Evolutionary conservation across 1,139 yeast genomes (phyloP).

Genomic region (Yamadazyma songkhlaensis): DNA sequence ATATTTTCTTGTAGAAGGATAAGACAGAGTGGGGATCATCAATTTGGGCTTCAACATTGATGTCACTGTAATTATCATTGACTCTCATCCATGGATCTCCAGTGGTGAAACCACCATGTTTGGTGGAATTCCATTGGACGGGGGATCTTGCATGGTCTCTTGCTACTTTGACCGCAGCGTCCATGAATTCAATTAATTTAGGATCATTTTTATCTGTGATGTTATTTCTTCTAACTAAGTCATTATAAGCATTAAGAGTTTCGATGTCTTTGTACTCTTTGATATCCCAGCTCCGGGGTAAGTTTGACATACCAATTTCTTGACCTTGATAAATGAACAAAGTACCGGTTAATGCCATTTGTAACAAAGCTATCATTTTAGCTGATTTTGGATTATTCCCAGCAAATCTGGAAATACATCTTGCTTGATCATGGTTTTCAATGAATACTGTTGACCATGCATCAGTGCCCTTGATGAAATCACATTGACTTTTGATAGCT

Average conservation of each 20-base stretch:
- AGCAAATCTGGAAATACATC: conserved; percentile 54
- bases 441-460: conserved; percentile 57
- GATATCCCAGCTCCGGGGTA: conserved; percentile 42
- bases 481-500: conserved; percentile 29
- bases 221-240: conserved; percentile 14
- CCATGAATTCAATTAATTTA: conserved; percentile 27
- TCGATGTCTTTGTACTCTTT: conserved; percentile 52
- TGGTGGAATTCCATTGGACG: conserved; percentile 52
- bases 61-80: conserved; percentile 47
- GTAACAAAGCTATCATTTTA: conserved; percentile 47
- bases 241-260: conserved; percentile 39
- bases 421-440: conserved; percentile 61
- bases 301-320: conserved; percentile 55
- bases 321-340: conserved; percentile 60
- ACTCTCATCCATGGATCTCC: conserved; percentile 56
- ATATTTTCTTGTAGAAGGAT: conserved; percentile 42
- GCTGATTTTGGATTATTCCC: conserved; percentile 29
- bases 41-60: conserved; percentile 49
- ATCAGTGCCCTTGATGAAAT: conserved; percentile 46
- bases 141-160: conserved; percentile 61
- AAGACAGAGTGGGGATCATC: conserved; percentile 48
- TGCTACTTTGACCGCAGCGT: conserved; percentile 35
- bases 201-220: conserved; percentile 17
- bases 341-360: conserved; percentile 52
- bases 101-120: conserved; percentile 48